phyloP scores from a whole-genome alignment of 2,329 filamentous ascomycete genomes.

The Aspergillus sp. region DNA sequence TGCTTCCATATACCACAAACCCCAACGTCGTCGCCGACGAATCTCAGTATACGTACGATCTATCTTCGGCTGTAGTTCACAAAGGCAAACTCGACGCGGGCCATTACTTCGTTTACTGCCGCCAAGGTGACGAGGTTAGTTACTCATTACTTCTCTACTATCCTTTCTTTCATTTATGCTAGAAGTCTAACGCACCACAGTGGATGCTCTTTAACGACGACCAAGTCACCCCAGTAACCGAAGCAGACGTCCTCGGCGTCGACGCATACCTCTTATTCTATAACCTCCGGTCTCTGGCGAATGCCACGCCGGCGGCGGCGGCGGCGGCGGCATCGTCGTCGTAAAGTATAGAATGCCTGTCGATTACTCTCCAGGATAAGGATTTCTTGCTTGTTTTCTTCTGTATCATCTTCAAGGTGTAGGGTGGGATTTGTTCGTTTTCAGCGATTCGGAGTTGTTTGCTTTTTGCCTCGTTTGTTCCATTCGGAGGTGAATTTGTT shows the following conservation, averaged over 20 bases:
- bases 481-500: not conserved
- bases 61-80: constrained; percentile 88
- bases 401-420: not conserved
- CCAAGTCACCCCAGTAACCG: constrained; percentile 78
- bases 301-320: constrained; percentile 3
- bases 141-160: not conserved
- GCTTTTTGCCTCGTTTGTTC: too few species aligned
- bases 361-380: not conserved
- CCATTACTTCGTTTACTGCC: constrained; percentile 87
- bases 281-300: constrained; percentile 36
- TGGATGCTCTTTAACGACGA: constrained; percentile 98
- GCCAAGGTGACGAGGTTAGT: constrained; percentile 70
- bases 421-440: not conserved
- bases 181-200: constrained; percentile 40
- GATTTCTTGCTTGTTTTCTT: not conserved
- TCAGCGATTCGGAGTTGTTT: not conserved
- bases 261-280: constrained; percentile 94
- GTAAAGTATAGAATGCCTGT: not conserved
- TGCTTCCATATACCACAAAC: constrained; percentile 82
- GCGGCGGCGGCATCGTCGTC: too few species aligned
- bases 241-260: constrained; percentile 80
- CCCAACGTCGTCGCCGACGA: constrained; percentile 42
- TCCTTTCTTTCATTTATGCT: not conserved
- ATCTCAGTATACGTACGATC: constrained; percentile 73
- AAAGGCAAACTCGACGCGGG: constrained; percentile 91